Evolutionary conservation across 108 stramenopile species (phyloP), one percentile per base, ranked within the genome.

Genomic region (Stephanodiscus triporus): DNA sequence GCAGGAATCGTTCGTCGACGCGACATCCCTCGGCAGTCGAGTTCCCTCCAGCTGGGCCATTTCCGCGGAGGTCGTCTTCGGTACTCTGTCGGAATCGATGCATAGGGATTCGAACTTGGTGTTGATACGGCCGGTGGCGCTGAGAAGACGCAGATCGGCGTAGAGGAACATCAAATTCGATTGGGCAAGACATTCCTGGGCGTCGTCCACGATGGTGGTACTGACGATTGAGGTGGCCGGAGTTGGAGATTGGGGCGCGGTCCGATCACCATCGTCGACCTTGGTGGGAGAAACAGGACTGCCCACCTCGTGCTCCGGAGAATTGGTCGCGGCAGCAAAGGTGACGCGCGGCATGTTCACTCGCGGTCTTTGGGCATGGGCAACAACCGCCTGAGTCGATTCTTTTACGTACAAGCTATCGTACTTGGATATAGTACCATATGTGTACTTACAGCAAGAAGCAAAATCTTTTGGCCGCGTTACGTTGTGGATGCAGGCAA

Each of bases 81-180:
- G 70, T 9, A 73, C 81, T 29, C 58, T 66, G 74, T 90, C 89
- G 54, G 73, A 82, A 47, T 86, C 89, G 27, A 90, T 75, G 43
- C 82, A 83, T 27, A 90, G 40, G 1, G 79, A 72, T 66, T 90
- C 87, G 57, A 83, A 90, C 32, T 79, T 85, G 22, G 86, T 88
- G 29, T 73, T 70, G 53, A 90, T 85, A 2, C 86, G 82, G 16
- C 89, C 89, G 14, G 89, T 90, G 22, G 85, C 84, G 40, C 78
- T 80, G 26, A 90, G 74, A 9, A 85, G 75, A 11, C 89, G 84
- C 0, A 90, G 77, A 72, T 90, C 89, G 23, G 89, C 84, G 58
- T 86, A 76, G 8, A 90, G 76, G 64, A 90, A 90, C 66, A 88
- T 87, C 6, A 90, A 47, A 27, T 76, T 73, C 43, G 72, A 73